Evolutionary conservation across 306 rosid genomes (phyloP).

Genomic region (Inga oerstediana): DNA sequence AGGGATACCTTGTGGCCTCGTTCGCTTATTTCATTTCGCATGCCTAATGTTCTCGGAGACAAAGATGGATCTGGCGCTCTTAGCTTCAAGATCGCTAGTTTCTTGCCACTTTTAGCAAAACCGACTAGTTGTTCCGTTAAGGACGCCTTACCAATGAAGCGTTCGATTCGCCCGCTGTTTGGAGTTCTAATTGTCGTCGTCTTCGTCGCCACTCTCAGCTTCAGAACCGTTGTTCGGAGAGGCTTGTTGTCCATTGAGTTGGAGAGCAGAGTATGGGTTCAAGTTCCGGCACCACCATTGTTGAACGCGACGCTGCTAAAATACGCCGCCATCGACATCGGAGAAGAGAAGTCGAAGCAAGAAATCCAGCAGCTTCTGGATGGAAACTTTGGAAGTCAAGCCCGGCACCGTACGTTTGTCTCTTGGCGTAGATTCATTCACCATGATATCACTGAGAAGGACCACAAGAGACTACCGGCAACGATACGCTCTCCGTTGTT

Average conservation of each 20-base stretch:
- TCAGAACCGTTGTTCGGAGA: slow-evolving; percentile 54
- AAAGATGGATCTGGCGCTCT: slow-evolving; percentile 59
- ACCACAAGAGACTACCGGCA: slow-evolving; percentile 48
- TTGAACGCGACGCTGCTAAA: slow-evolving; percentile 74
- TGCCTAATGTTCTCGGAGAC: slow-evolving; percentile 51
- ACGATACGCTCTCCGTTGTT: slow-evolving; percentile 70
- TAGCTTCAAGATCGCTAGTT: slow-evolving; percentile 47
- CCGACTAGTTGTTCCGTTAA: slow-evolving; percentile 35
- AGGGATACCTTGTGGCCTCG: not conserved
- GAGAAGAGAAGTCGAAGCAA: slow-evolving; percentile 56
- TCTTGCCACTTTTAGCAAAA: slow-evolving; percentile 49
- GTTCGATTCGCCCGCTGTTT: slow-evolving; percentile 71
- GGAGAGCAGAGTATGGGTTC: slow-evolving; percentile 40
- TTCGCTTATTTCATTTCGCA: not conserved
- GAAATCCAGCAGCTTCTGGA: slow-evolving; percentile 79
- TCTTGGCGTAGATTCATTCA: slow-evolving; percentile 74
- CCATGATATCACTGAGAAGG: slow-evolving; percentile 43
- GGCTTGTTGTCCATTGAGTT: slow-evolving; percentile 52
- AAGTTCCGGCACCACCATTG: slow-evolving; percentile 34
- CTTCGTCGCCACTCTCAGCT: slow-evolving; percentile 61
- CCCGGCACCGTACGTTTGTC: slow-evolving; percentile 65
- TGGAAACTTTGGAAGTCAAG: slow-evolving; percentile 71
- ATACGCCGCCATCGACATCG: slow-evolving; percentile 60
- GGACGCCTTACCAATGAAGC: slow-evolving; percentile 62
- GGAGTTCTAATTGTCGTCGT: slow-evolving; percentile 57